Evolutionary conservation across 108 stramenopile genomes (phyloP), one percentile per base, ranked within the genome.

Genomic region (Skeletonema marinoi): DNA sequence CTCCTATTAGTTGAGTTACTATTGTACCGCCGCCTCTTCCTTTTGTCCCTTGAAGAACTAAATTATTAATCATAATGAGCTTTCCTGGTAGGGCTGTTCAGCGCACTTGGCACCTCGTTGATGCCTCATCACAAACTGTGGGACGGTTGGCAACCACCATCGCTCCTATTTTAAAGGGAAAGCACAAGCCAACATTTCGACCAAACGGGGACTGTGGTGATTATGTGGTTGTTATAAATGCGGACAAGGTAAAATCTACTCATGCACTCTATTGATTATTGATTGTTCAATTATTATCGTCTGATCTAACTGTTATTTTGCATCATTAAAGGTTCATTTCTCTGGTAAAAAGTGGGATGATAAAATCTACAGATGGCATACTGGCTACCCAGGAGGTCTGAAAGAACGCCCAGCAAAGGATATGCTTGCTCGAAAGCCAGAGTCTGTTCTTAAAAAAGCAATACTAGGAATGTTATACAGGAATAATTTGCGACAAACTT

Each of bases 181-280:
- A 98, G 73, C 97, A 98, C 87, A 98, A 98, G 79, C 98, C 98
- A 0, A 98, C 96, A 38, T 98, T 85, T 78, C 73, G 82, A 36
- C 98, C 97, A 32, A 91, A 97, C 69, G 89, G 87, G 42, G 98
- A 97, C 75, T 95, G 94, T 79, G 98, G 98, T 8, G 98, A 98
- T 76, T 79, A 84, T 67, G 97, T 98, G 3, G 95, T 98, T 19
- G 88, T 98, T 14, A 74, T 98, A 21, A 98, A 98, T 78, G 96
- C 97, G 13, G 88, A 89, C 46, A 93, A 95, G 87, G 93, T 93
- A 70, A 17, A 78, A 46, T 31, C 11, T 30, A 54, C 29, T 66
- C 65, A 21, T 39, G 13, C 6, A 66, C 13, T 30, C 31, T 31
- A 16, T 38, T 33, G 41, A 71, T 71, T 19, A 12, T 25, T 25